Percentiles rank a stretch among this genome's conserved stretches.
phyloP scores from a whole-genome alignment of 495 filamentous ascomycete species.

The Trichocladium uniseriatum region DNA sequence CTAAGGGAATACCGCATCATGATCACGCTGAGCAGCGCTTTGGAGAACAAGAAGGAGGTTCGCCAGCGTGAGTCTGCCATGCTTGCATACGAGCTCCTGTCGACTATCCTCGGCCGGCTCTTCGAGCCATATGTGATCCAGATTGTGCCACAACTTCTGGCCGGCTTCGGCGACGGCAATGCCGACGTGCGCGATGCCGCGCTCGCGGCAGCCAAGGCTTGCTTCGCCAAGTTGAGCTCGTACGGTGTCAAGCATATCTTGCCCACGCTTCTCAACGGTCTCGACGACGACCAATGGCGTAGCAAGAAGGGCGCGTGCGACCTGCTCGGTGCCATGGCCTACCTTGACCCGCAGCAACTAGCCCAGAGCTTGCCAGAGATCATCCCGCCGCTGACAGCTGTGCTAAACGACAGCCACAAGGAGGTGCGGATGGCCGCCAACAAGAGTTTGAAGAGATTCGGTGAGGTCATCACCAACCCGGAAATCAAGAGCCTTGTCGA shows the following conservation, averaged over 20 bases:
- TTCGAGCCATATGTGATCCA: constrained; percentile 97
- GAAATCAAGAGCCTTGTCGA: constrained; percentile 87
- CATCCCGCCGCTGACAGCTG: constrained; percentile 86
- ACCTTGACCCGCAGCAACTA: constrained; percentile 88
- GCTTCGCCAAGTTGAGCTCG: constrained; percentile 85
- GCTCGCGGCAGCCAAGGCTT: constrained; percentile 85
- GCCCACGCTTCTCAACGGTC: constrained; percentile 81
- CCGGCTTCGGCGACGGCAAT: constrained; percentile 79
- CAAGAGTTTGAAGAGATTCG: constrained; percentile 90
- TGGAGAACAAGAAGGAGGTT: constrained; percentile 85
- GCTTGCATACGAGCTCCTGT: constrained; percentile 82
- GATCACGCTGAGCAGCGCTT: constrained; percentile 61
- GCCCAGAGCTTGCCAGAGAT: constrained; percentile 89
- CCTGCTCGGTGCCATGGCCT: constrained; percentile 93
- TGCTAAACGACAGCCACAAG: constrained; percentile 96
- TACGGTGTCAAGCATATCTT: constrained; percentile 92
- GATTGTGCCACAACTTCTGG: constrained; percentile 81
- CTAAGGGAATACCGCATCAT: constrained; percentile 80
- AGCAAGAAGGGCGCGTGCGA: constrained; percentile 98
- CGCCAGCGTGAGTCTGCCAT: constrained; percentile 83
- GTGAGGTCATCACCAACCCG: constrained; percentile 95
- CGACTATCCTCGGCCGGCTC: constrained; percentile 70
- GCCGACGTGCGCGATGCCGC: constrained; percentile 87
- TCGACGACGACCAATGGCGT: constrained; percentile 93
- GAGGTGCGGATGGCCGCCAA: constrained; percentile 89